These are phyloP conservation scores for Rosa rugosa DNA, from an alignment of 306 rosid genomes.

Conservation along the genomic window DNA sequence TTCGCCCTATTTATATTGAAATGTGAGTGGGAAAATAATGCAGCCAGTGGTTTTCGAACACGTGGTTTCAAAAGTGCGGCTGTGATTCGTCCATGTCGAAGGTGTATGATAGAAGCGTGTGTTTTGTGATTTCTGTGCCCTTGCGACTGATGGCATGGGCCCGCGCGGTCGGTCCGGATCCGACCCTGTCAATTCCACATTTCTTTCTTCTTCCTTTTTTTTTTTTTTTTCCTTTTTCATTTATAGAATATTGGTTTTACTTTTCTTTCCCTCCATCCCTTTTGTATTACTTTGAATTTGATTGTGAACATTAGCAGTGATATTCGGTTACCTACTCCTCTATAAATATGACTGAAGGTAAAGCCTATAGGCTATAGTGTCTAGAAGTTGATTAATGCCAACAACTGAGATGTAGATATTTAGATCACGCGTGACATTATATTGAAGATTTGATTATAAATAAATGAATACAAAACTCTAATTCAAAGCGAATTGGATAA, in stretches of 20 bases:
- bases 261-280: too few species aligned
- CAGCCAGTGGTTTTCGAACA: constrained; percentile 9
- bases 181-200: neutral
- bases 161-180: constrained; percentile 17
- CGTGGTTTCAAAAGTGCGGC: constrained; percentile 24
- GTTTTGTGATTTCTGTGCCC: constrained; percentile 23
- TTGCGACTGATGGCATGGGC: constrained; percentile 11
- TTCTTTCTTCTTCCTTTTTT: neutral
- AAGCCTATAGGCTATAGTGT: too few species aligned
- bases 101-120: constrained; percentile 27
- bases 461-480: too few species aligned
- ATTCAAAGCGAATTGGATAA: too few species aligned
- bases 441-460: too few species aligned
- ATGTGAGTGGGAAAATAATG: neutral
- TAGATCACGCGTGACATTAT: too few species aligned
- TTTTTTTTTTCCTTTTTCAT: neutral
- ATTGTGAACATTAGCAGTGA: too few species aligned
- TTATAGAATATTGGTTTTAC: neutral
- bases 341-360: too few species aligned
- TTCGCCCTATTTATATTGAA: constrained; percentile 9
- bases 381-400: too few species aligned
- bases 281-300: too few species aligned
- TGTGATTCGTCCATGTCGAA: constrained; percentile 33
- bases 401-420: too few species aligned
- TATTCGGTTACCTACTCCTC: too few species aligned